These are phyloP conservation scores for Scutellaria galericulata DNA, from an alignment of 257 asterid species.

Conservation along the genomic window DNA sequence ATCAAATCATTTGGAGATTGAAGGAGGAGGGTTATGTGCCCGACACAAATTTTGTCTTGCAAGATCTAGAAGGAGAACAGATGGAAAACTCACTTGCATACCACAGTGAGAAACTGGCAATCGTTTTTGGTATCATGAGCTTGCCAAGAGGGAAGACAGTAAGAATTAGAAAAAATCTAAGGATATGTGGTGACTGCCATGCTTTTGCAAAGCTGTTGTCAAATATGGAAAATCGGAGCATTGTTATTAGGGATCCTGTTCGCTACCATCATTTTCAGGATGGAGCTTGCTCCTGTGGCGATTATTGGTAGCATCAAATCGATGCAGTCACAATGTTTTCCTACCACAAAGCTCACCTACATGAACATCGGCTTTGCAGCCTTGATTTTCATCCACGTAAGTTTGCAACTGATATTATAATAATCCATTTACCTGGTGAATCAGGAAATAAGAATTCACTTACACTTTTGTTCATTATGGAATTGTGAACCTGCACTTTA, in stretches of 20 bases:
- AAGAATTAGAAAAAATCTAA: slow-evolving; percentile 78
- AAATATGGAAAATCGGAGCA: slow-evolving; percentile 58
- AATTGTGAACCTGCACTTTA: neutral
- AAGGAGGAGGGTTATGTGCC: too few relatives aligned
- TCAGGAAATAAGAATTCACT: neutral
- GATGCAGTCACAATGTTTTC: neutral
- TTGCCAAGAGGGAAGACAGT: slow-evolving; percentile 64
- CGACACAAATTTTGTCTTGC: too few relatives aligned
- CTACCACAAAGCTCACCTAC: neutral
- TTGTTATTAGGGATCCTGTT: slow-evolving; percentile 85
- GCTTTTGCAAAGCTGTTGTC: slow-evolving; percentile 75
- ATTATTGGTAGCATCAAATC: slow-evolving; percentile 67
- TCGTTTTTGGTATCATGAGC: slow-evolving; percentile 69
- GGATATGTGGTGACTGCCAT: slow-evolving; percentile 41
- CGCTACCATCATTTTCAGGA: slow-evolving; percentile 87
- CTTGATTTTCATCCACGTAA: slow-evolving; percentile 9
- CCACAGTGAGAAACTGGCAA: slow-evolving; percentile 91
- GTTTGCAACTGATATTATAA: slow-evolving; percentile 19
- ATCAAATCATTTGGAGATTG: slow-evolving; percentile 32
- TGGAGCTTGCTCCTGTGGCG: slow-evolving; percentile 83
- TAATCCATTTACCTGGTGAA: too few relatives aligned
- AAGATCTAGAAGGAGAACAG: slow-evolving; percentile 47
- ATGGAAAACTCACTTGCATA: slow-evolving; percentile 75
- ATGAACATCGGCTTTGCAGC: slow-evolving; percentile 12
- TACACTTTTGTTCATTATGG: neutral